Base-by-base conservation (phyloP, 768 basidiomycete genomes). In the Porphyrellus cyaneotinctus region DNA sequence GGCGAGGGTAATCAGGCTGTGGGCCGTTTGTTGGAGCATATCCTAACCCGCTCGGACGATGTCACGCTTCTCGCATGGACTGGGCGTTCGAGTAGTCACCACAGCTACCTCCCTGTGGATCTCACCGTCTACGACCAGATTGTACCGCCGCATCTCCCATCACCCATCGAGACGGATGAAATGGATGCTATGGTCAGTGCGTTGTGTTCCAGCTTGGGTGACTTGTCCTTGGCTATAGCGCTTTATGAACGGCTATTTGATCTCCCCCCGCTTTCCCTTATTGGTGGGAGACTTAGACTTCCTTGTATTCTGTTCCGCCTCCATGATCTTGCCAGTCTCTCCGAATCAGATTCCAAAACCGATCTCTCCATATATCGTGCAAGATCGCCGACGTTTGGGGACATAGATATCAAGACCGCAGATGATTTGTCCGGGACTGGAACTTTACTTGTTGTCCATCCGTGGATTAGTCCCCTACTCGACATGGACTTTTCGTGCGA, bases 101-200 rank as follows among this genome's bases (percentile, higher is more conserved):
- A 57, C 18, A 57, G 56, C n/a, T 57, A 37, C 9, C 55, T 56
- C 17, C 45, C 55, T 3, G 20, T 20, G 8, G 26, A 49, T 17
- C 56, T 56, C n/a, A 42, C 30, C 0, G 47, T 49, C 17, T 49
- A 49, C 37, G 18, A 33, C 14, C 23, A 49, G 32, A 42, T 42
- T 8, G 22, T 24, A 2, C 39, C 39, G 3, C 22, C n/a, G 0
- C 31, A 42, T 12, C 2, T 49, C 4, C 39, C 39, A 13, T 12
- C 17, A 14, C 28, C 20, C 9, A 4, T 49, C 20, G 38, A 39
- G 38, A 2, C 18, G 4, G 20, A 15, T 4, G 20, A 23, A 20
- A 49, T 49, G 28, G 38, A 31, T 13, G 8, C 6, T 28, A 32
- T n/a, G 20, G 38, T 38, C 6, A 30, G 10, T 1, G 11, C 20